Evolutionary conservation across 1,284 basidiomycete genomes (phyloP), one percentile per base, ranked within the genome.

Genomic region (Melampsora abietis-canadensis): DNA sequence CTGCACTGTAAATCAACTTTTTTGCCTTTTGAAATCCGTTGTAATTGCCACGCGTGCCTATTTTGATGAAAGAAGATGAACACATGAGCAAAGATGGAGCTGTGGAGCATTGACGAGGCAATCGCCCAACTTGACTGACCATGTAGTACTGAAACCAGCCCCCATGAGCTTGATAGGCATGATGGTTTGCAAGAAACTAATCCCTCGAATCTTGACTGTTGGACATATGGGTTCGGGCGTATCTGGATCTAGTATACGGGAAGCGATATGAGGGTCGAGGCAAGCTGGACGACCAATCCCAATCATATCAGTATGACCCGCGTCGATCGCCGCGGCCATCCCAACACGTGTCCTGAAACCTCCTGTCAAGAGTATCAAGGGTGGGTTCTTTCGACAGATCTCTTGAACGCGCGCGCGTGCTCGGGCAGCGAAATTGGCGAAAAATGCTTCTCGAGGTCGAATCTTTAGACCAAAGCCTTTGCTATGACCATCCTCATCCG

Each of bases 221-320:
- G 59, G 37, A 47, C 40, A 69, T 4, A 61, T 30, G 59, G 30
- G 30, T 40, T 44, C n/a, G 30, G 40, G n/a, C 27, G 40, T 31
- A 17, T 40, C 10, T 10, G 34, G 21, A 59, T 69, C 59, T 24
- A 69, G 46, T 17, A 60, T 69, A 21, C 46, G 44, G 30, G 67
- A 59, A n/a, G 57, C 54, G 14, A 69, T 7, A 10, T 40, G 40
- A 17, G 67, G 67, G 30, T 69, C 44, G 15, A 69, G 54, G 24
- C 67, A 69, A 44, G 40, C 37, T 30, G 67, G 67, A n/a, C 67
- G 30, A 60, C 57, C 67, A 21, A 69, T n/a, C 6, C 67, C 67
- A 60, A 69, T 61, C 27, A 69, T 31, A 46, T 69, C 67, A 15
- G 67, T 69, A 19, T 44, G 24, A 17, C 40, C 21, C 15, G 31